Evolutionary conservation across 2,329 filamentous ascomycete species (phyloP).

Genomic region (Sclerotinia trifoliorum): DNA sequence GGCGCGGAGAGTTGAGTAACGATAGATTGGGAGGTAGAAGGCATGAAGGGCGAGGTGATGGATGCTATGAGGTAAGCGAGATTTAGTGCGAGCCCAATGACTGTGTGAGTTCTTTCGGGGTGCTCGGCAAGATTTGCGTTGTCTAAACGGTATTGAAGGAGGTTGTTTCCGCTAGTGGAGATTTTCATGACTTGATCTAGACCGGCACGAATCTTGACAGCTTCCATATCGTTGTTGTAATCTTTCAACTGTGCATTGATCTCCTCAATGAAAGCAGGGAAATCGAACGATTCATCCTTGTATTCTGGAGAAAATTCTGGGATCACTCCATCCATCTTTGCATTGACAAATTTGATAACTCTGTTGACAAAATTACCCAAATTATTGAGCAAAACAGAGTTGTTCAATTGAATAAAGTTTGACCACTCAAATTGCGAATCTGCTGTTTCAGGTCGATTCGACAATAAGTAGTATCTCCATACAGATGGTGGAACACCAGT

Average conservation of each 20-base stretch:
- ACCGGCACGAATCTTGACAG: constrained; percentile 67
- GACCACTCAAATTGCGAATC: constrained; percentile 92
- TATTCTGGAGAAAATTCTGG: constrained; percentile 59
- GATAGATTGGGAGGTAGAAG: constrained; percentile 72
- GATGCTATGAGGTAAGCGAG: constrained; percentile 78
- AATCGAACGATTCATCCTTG: constrained; percentile 54
- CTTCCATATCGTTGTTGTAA: constrained; percentile 68
- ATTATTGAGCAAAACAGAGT: constrained; percentile 79
- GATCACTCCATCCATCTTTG: constrained; percentile 66
- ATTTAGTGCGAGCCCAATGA: constrained; percentile 77
- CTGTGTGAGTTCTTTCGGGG: constrained; percentile 43
- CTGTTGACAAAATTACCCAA: constrained; percentile 72
- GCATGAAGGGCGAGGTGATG: constrained; percentile 81
- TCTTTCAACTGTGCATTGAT: constrained; percentile 64
- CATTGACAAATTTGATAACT: constrained; percentile 72
- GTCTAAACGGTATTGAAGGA: constrained; percentile 50
- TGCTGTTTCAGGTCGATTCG: constrained; percentile 78
- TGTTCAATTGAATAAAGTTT: constrained; percentile 79
- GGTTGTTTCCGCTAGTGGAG: constrained; percentile 60
- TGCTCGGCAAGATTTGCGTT: constrained; percentile 43
- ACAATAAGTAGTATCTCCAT: constrained; percentile 91
- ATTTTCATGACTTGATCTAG: constrained; percentile 65
- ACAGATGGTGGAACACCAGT: constrained; percentile 82
- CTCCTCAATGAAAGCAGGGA: constrained; percentile 48
- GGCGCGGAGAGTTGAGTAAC: constrained; percentile 67